A percentile compares a stretch with the other conserved stretches of the same genome.
Conservation (phyloP, 2,329 filamentous ascomycete species). For the Incumbomyces delicatus region DNA sequence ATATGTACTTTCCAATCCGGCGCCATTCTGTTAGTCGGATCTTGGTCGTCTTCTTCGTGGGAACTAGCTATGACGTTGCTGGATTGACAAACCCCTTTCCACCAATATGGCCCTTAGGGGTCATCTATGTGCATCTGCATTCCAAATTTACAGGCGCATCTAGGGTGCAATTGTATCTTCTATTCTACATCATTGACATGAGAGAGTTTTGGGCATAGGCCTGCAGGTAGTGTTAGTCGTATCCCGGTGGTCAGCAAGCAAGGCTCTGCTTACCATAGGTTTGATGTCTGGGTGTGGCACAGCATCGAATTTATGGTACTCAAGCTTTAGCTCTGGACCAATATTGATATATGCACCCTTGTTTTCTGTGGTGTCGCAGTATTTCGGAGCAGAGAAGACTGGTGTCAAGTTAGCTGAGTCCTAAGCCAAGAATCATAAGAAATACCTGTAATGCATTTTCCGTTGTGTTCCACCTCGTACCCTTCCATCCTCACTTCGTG, state of each 20-base stretch:
- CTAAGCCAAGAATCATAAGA: constrained; percentile 18
- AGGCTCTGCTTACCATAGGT: constrained; percentile 56
- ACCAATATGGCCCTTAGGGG: not conserved
- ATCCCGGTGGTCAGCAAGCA: not conserved
- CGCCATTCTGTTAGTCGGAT: constrained; percentile 1
- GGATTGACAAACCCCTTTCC: too few species aligned
- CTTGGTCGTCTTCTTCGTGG: not conserved
- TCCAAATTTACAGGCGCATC: not conserved
- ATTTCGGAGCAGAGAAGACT: constrained; percentile 96
- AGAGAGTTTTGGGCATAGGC: constrained; percentile 36
- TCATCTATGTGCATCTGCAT: constrained; percentile 4
- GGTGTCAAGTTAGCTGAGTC: constrained; percentile 9
- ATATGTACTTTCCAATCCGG: not conserved
- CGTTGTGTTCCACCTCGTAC: constrained; percentile 97
- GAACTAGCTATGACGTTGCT: not conserved
- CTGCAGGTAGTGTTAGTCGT: constrained; percentile 23
- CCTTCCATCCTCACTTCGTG: constrained; percentile 98
- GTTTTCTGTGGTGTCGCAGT: constrained; percentile 97
- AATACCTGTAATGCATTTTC: constrained; percentile 82
- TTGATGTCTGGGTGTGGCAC: constrained; percentile 93
- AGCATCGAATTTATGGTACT: constrained; percentile 89
- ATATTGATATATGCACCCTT: constrained; percentile 98
- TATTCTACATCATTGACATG: constrained; percentile 25
- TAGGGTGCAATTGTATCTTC: not conserved
- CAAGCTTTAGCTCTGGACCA: constrained; percentile 78